Evolutionary conservation across 2,329 filamentous ascomycete species (phyloP), one percentile per base, ranked within the genome.

Genomic region (Blastomyces gilchristii): DNA sequence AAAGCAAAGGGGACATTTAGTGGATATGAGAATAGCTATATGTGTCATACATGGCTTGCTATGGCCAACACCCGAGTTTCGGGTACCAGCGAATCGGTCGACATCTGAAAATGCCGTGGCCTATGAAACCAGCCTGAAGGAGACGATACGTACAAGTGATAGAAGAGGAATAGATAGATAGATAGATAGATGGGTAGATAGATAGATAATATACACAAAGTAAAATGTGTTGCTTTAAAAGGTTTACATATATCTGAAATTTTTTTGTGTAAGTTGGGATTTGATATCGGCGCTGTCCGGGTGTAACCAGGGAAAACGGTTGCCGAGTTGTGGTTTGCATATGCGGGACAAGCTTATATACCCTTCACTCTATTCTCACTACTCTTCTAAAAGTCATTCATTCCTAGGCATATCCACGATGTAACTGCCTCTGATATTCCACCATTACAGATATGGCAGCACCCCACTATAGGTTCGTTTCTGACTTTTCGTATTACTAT

Each of bases 41-140:
- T 66, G 63, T 63, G 65, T 66, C 87, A 78, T 88, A 97, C 92
- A 92, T 97, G 92, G 78, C 92, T 97, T 74, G 92, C 91, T 70
- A 97, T 85, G 64, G 92, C 91, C 73, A 97, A 82, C 66, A 97
- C 91, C 70, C 82, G 79, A 60, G 84, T 87, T 68, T 87, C 84
- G 31, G 85, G 84, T 58, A 85, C 77, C 62, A 77, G 69, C 56
- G 69, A 69, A 65, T 79, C 77, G 14, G 67, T 65, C 25, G 70
- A 69, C 71, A 75, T 76, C 31, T 39, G 41, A 28, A 34, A 60
- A 62, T 28, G 3, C 25, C 0, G 39, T 39, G 56, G 22, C 11
- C 37, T 16, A 1, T 25, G 28, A 31, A 37, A 16, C 7, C 22
- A 28, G 16, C 14, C 41, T 31, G 25, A 8, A 49, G 57, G 11